phyloP scores from a whole-genome alignment of 78 protist species.

The Protostelium mycophagum region DNA sequence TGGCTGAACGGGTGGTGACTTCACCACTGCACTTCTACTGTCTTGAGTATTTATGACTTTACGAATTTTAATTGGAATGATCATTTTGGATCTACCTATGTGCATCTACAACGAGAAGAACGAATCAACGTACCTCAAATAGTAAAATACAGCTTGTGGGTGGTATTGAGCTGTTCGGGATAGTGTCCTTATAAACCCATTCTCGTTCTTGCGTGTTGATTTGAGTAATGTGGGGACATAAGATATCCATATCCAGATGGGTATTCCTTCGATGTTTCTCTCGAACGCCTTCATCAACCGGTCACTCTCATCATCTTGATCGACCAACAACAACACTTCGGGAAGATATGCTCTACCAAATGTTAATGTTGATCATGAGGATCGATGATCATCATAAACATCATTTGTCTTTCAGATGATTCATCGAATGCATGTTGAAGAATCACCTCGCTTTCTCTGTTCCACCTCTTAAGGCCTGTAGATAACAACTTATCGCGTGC shows the following conservation, averaged over 20 bases:
- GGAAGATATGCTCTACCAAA: too few species aligned
- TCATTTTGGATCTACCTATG: too few species aligned
- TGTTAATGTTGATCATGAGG: too few species aligned
- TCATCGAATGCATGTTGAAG: not conserved
- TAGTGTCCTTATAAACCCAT: not conserved
- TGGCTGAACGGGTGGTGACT: too few species aligned
- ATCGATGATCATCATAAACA: too few species aligned
- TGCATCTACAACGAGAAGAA: not conserved
- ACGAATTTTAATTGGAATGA: too few species aligned
- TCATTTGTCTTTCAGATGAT: not conserved
- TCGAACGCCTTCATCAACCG: not conserved
- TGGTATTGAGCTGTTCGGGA: not conserved
- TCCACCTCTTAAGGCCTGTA: slow-evolving; percentile 31
- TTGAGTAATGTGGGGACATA: not conserved
- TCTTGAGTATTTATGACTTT: too few species aligned
- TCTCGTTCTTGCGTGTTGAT: not conserved
- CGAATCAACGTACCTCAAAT: not conserved
- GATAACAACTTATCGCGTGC: slow-evolving; percentile 21
- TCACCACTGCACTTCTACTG: too few species aligned
- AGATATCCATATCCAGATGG: not conserved
- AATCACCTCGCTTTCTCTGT: not conserved
- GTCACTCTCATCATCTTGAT: not conserved
- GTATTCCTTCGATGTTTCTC: not conserved
- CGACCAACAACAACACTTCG: not conserved
- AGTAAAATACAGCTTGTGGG: not conserved